A percentile compares a stretch with the other conserved stretches of the same genome.
These are phyloP conservation scores for Aegilops bicornis DNA, from an alignment of 176 grass and related monocot genomes.

Conservation along the genomic window DNA sequence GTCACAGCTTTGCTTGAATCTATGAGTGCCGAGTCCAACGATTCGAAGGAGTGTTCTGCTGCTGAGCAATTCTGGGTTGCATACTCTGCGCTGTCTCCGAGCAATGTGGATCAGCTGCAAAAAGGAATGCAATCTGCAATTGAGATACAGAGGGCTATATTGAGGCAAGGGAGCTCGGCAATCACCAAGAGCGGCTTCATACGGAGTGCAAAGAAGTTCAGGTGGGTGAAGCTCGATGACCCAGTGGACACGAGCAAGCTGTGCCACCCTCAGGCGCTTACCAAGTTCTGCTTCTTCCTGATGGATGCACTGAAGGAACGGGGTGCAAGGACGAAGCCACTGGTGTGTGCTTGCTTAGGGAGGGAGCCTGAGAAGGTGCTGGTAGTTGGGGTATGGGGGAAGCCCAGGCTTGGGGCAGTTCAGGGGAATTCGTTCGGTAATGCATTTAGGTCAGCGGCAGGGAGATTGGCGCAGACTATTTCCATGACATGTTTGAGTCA, in stretches of 20 bases:
- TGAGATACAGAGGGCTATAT: conserved; percentile 77
- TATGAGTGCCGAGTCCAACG: conserved; percentile 14
- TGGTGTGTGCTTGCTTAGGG: conserved; percentile 67
- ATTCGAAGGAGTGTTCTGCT: conserved; percentile 39
- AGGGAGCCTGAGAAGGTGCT: conserved; percentile 66
- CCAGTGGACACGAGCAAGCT: conserved; percentile 60
- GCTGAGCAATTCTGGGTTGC: conserved; percentile 83
- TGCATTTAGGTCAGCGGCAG: conserved; percentile 61
- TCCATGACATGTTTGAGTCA: conserved; percentile 85
- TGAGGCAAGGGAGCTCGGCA: conserved; percentile 83
- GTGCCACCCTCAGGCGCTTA: conserved; percentile 80
- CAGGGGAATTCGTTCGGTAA: conserved; percentile 82
- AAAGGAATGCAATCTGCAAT: conserved; percentile 85
- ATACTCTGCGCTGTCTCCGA: conserved; percentile 71
- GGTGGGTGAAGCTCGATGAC: conserved; percentile 90
- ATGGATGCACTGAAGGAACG: conserved; percentile 89
- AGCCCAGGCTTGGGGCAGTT: conserved; percentile 74
- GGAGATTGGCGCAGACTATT: conserved; percentile 66
- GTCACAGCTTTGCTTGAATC: conserved; percentile 76
- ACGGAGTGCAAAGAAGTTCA: conserved; percentile 71
- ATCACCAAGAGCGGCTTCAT: conserved; percentile 87
- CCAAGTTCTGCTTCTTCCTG: conserved; percentile 83
- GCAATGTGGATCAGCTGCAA: conserved; percentile 64
- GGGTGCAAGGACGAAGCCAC: conserved; percentile 78
- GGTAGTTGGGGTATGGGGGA: conserved; percentile 70